Evolutionary conservation across 257 asterid genomes (phyloP).

Genomic region (Solanum pennellii): DNA sequence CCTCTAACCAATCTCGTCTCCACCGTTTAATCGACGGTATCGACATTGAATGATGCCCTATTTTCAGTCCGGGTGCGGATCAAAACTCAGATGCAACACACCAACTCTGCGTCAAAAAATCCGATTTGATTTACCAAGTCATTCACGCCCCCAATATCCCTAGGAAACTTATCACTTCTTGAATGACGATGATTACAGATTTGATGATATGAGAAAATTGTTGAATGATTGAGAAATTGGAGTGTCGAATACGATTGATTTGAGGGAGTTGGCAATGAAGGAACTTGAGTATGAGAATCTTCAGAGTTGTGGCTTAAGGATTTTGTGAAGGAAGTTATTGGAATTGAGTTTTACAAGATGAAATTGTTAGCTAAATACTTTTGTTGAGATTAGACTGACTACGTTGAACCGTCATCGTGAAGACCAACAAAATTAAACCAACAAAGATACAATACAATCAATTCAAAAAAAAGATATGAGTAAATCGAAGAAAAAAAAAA

Average conservation of each 20-base stretch:
- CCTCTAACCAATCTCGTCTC: not conserved
- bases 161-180: slow-evolving; percentile 18
- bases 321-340: not conserved
- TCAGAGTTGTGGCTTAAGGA: not conserved
- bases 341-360: not conserved
- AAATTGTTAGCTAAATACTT: not conserved
- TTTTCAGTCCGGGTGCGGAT: slow-evolving; percentile 1
- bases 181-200: slow-evolving; percentile 12
- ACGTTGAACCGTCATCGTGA: too few relatives aligned
- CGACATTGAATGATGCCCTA: slow-evolving; percentile 45
- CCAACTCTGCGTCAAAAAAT: slow-evolving; percentile 36
- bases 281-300: not conserved
- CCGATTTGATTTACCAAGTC: slow-evolving; percentile 37
- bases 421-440: too few relatives aligned
- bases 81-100: slow-evolving; percentile 32
- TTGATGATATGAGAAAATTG: slow-evolving; percentile 31
- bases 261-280: not conserved
- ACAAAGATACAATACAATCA: too few relatives aligned
- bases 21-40: slow-evolving; percentile 30
- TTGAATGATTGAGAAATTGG: slow-evolving; percentile 14
- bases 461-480: too few relatives aligned
- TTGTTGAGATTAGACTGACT: too few relatives aligned
- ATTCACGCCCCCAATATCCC: slow-evolving; percentile 22
- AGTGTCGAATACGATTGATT: not conserved
- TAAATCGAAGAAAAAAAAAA: too few relatives aligned